Evolutionary conservation across 2,329 filamentous ascomycete genomes (phyloP), one percentile per base, ranked within the genome.

Genomic region (Tolypocladium sp.): DNA sequence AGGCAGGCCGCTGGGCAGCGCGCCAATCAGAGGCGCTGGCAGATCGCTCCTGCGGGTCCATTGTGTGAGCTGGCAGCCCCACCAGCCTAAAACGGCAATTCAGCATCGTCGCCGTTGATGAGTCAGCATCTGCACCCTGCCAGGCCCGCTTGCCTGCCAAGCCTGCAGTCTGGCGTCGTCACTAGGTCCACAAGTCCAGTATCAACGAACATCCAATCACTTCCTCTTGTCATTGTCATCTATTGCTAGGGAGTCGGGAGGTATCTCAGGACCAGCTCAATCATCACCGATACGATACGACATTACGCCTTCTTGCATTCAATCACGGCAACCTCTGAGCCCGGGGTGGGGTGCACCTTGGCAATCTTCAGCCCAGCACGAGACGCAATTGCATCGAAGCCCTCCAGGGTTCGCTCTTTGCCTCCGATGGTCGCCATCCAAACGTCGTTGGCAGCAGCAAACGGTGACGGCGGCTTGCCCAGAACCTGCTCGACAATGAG

Each of bases 401-500:
- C 63, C 13, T 62, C 59, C n/a, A 64, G 57, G 8, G 66, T 68
- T 13, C 71, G 63, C 63, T 74, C 68, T 59, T 73, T 74, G 27
- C 71, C 71, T 20, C 70, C 71, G 30, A 71, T 60, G 17, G 62
- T 64, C 56, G 67, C 41, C 70, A 73, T 71, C 41, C 67, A 62
- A 38, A 74, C 63, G 60, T 74, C 73, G 10, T 68, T 64, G 33
- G 63, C 62, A 2, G 66, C 60, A 2, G 66, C 65, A 33, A 65
- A 60, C 6, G 58, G 60, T 20, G 64, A 63, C 3, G 71, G 69
- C 20, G 67, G 68, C 52, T 66, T 65, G 7, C 58, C 63, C 40
- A 71, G 57, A 20, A 74, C 62, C 49, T 69, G 64, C 60, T 74
- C 73, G 15, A 70, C 64, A 22, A 75, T 68, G 10, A 74, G 65